phyloP scores from a whole-genome alignment of 768 basidiomycete genomes.

The Xerocomellus chrysenteron region DNA sequence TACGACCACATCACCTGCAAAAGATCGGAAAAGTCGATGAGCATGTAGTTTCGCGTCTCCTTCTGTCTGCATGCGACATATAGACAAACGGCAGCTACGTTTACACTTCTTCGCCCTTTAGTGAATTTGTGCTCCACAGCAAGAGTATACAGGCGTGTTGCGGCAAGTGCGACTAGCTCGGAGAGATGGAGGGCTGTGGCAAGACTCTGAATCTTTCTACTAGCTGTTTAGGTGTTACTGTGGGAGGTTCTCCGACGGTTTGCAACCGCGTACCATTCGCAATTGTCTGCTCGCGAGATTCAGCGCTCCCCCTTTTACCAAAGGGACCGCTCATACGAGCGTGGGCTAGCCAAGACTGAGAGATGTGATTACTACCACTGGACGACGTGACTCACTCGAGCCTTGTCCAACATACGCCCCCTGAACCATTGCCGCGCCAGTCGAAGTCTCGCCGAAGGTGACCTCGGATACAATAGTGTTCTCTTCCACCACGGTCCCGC shows the following conservation, averaged over 20 bases:
- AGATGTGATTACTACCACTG: background rate
- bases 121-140: slow-evolving; percentile 94
- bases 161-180: slow-evolving; percentile 76
- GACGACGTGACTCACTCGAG: slow-evolving; percentile 62
- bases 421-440: slow-evolving; percentile 93
- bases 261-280: slow-evolving; percentile 64
- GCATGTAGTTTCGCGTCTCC: slow-evolving; percentile 91
- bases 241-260: background rate
- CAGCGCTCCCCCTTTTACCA: slow-evolving; percentile 73
- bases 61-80: slow-evolving; percentile 92
- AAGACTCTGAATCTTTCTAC: slow-evolving; percentile 79
- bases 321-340: slow-evolving; percentile 81
- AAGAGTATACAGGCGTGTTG: slow-evolving; percentile 86
- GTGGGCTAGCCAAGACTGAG: slow-evolving; percentile 50
- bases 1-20: slow-evolving; percentile 58
- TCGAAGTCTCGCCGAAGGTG: slow-evolving; percentile 89
- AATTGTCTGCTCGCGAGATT: slow-evolving; percentile 89
- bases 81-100: slow-evolving; percentile 94
- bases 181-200: slow-evolving; percentile 75
- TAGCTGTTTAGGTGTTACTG: slow-evolving; percentile 47
- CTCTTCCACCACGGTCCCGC: slow-evolving; percentile 90
- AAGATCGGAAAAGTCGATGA: slow-evolving; percentile 98
- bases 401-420: slow-evolving; percentile 91
- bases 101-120: slow-evolving; percentile 87
- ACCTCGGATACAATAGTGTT: slow-evolving; percentile 93